Evolutionary conservation across 306 rosid species (phyloP), one percentile per base, ranked within the genome.

Genomic region (Corylus heterophylla): DNA sequence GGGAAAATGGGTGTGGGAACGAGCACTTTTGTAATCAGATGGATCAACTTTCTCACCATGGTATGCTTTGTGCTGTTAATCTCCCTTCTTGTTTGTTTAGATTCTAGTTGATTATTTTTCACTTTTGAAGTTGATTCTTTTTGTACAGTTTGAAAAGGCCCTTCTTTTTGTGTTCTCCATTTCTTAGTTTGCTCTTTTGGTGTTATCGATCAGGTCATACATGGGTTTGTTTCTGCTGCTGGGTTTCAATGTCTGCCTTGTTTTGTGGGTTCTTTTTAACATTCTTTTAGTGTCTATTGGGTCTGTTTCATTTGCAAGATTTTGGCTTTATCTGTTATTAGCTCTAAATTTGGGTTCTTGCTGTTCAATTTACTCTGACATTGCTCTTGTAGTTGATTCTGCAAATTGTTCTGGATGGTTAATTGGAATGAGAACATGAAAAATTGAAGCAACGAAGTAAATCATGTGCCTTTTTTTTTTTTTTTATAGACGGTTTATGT

Each of bases 31-130:
- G 89, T 95, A 18, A 90, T 93, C 81, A 89, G 97, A 86, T 95
- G 98, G 96, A 83, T 95, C 91, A 95, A 95, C 84, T 90, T 95
- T 82, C 97, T 95, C 77, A 91, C 98, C 72, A 89, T 91, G 97
- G 97, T 92, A 87, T 37, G 77, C 31, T 81, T 25, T 35, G 48
- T 64, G 5, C 35, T 75, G 68, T 74, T 69, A 50, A 16, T n/a
- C 47, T 27, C 25, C 35, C 11, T 22, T 49, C 71, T 63, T 22
- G 20, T 22, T 55, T 20, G 12, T 75, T 12, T 77, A 71, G 20
- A 52, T 18, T 66, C 50, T 66, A 37, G 16, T 42, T 42, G 12
- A 29, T 69, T 71, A 31, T 31, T 22, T n/a, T 73, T 39, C 7
- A 2, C 12, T 49, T 52, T 52, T 42, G 22, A 31, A 25, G 71